These are phyloP conservation scores for Arthroderma sp. DNA, from an alignment of 2,329 filamentous ascomycete genomes.

Conservation along the genomic window DNA sequence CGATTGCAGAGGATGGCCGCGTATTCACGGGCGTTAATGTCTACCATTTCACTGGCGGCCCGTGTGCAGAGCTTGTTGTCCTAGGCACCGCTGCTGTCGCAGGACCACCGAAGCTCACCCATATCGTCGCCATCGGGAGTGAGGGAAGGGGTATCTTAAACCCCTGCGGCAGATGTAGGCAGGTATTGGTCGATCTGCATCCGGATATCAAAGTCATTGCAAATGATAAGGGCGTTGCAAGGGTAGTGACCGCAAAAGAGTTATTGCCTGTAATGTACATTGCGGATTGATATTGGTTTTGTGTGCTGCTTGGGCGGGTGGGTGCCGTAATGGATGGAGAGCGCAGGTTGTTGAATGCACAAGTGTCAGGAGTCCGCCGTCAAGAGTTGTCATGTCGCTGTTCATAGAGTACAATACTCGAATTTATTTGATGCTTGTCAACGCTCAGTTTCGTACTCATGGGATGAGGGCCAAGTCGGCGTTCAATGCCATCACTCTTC, in stretches of 20 bases:
- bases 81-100: slow-evolving; percentile 16
- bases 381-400: too few relatives aligned
- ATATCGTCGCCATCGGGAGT: slow-evolving; percentile 17
- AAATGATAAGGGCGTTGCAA: slow-evolving; percentile 3
- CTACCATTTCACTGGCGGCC: slow-evolving; percentile 19
- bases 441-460: too few relatives aligned
- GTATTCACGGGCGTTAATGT: slow-evolving; percentile 18
- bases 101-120: slow-evolving; percentile 12
- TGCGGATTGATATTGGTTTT: too few relatives aligned
- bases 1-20: slow-evolving; percentile 11
- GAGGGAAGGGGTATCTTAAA: slow-evolving; percentile 13
- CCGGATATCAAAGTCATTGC: slow-evolving; percentile 16
- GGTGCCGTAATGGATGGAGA: too few relatives aligned
- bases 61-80: slow-evolving; percentile 19
- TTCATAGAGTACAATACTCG: too few relatives aligned
- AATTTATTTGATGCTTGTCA: too few relatives aligned
- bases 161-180: slow-evolving; percentile 18
- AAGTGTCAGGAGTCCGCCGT: too few relatives aligned
- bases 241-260: slow-evolving; percentile 4
- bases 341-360: too few relatives aligned
- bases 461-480: too few relatives aligned
- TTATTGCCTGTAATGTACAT: slow-evolving; percentile 8
- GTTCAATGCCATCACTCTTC: too few relatives aligned
- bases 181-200: slow-evolving; percentile 16
- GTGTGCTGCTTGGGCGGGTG: too few relatives aligned